Base-by-base conservation (phyloP, 345 rosid species). In the Adansonia digitata region DNA sequence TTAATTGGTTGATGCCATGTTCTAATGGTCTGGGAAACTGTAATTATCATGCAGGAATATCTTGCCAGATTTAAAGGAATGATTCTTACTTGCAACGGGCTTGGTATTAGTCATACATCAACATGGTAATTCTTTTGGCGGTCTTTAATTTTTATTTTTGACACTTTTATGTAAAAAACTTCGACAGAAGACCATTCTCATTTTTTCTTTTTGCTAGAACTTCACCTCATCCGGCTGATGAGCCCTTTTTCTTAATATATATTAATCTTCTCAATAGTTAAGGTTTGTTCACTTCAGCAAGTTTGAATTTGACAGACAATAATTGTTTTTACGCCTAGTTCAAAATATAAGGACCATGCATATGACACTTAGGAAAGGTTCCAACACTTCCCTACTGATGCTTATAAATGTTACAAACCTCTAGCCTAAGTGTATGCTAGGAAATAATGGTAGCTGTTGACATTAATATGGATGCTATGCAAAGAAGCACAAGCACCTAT, bases 41-140 rank as follows among this genome's bases (percentile, higher is more conserved):
- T 64, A 46, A 43, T 48, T 43, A 57, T 64, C 45, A 71, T 71
- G 31, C 88, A 92, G 97, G 97, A 92, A 80, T 92, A 90, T 78
- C 95, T 92, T 57, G 87, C 90, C 68, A 86, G 97, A 83, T 92
- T 88, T 82, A 92, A 92, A 81, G 97, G 97, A 81, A 88, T 92
- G 93, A 92, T 89, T 66, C 90, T 92, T 74, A 92, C 97, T 39
- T 92, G 95, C 86, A 90, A 92, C 55, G 97, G 95, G 35, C 97
- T 92, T n/a, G 95, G 95, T 60, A 92, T 92, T 46, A 81, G 84
- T 76, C 90, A 84, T 34, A 69, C 93, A 72, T 85, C 94, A 53
- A 80, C 61, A 70, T 86, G 93, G 93, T 91, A 83, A 81, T 73
- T 77, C 62, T 65, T 71, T 53, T 24, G 26, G 43, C 72, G 64